Conservation (phyloP, 768 basidiomycete species). For the Hypholoma sublateritium region DNA sequence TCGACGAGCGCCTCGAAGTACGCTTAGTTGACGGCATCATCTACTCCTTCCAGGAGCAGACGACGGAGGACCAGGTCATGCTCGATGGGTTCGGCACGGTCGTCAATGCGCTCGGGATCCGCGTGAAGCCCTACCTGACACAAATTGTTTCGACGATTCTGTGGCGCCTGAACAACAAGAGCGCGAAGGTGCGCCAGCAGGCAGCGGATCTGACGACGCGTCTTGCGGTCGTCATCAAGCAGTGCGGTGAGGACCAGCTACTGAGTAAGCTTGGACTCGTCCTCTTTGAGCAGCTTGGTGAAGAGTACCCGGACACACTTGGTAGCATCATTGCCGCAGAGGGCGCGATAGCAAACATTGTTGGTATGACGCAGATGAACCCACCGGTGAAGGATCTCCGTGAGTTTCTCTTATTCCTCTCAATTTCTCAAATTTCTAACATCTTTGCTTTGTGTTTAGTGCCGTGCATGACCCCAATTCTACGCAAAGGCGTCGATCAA, state of each 20-base stretch:
- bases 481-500: conserved; percentile 99
- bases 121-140: conserved; percentile 97
- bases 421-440: background rate
- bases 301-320: conserved; percentile 98
- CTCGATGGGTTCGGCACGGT: conserved; percentile 97
- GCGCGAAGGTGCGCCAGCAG: conserved; percentile 97
- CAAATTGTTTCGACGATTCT: conserved; percentile 99
- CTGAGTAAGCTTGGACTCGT: conserved; percentile 96
- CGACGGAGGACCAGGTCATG: conserved; percentile 99
- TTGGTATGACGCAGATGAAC: conserved; percentile 99
- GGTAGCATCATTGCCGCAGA: conserved; percentile 99
- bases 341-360: conserved; percentile 98
- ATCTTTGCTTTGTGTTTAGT: conserved; percentile 47
- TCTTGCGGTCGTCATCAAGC: conserved; percentile 96
- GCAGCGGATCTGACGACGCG: conserved; percentile 98
- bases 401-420: conserved; percentile 57
- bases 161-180: conserved; percentile 99
- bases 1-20: conserved; percentile 94
- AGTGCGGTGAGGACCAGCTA: conserved; percentile 95
- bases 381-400: conserved; percentile 98
- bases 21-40: conserved; percentile 97
- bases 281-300: conserved; percentile 96
- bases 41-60: conserved; percentile 99
- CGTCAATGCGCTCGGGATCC: conserved; percentile 93
- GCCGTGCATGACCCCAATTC: conserved; percentile 98